phyloP scores from a whole-genome alignment of 306 rosid species.

The Medicago arabica region DNA sequence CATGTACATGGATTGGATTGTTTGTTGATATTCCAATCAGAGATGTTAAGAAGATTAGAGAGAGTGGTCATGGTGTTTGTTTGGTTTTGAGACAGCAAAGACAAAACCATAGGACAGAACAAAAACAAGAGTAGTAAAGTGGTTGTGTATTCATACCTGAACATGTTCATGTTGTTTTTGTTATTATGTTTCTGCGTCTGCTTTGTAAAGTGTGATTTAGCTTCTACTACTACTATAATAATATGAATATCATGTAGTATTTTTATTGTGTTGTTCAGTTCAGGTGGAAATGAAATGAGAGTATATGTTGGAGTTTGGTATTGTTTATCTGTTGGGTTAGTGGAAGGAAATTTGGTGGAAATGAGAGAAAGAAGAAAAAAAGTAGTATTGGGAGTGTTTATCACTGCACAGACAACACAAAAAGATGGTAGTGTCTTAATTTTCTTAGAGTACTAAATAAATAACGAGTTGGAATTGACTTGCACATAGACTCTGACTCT shows the following conservation, averaged over 20 bases:
- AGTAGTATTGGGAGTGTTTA: constrained; percentile 14
- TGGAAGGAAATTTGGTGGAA: constrained; percentile 38
- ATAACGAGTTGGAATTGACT: neutral
- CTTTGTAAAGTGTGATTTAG: constrained; percentile 2
- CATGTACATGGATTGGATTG: constrained; percentile 68
- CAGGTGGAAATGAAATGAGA: neutral
- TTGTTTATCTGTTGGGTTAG: neutral
- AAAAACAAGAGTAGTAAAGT: constrained; percentile 40
- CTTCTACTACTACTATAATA: constrained; percentile 1
- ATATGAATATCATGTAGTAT: neutral
- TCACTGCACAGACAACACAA: constrained; percentile 18
- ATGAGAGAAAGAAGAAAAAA: neutral
- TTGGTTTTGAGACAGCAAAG: constrained; percentile 60
- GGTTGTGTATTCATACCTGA: constrained; percentile 44
- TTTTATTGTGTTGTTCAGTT: constrained; percentile 18
- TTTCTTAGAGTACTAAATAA: neutral
- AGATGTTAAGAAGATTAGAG: constrained; percentile 20
- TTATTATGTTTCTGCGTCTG: constrained; percentile 4
- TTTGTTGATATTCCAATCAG: constrained; percentile 43
- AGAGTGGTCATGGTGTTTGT: constrained; percentile 49
- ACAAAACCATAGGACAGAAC: constrained; percentile 56
- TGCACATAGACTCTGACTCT: constrained; percentile 18
- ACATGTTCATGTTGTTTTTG: constrained; percentile 44
- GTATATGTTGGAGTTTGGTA: constrained; percentile 9
- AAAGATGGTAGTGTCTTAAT: neutral